Evolutionary conservation across 1,284 basidiomycete species (phyloP).

Genomic region (Pseudozyma thailandica): DNA sequence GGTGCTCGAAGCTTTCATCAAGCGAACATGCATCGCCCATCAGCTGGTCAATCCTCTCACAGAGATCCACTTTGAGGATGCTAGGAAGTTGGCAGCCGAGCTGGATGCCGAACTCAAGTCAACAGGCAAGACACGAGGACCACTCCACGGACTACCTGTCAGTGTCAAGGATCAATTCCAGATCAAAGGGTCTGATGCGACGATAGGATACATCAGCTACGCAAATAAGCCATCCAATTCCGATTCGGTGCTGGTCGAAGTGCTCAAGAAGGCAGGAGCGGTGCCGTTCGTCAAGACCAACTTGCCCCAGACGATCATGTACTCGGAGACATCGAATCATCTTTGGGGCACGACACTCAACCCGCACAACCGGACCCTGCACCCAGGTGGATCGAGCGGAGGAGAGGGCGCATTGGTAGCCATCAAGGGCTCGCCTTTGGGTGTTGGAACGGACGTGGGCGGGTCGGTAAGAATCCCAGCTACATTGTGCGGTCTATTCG

Average conservation of each 20-base stretch:
- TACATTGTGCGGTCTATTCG: slow-evolving; percentile 76
- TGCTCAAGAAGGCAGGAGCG: slow-evolving; percentile 74
- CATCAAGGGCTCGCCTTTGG: slow-evolving; percentile 72
- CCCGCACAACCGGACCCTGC: slow-evolving; percentile 72
- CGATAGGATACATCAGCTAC: slow-evolving; percentile 76
- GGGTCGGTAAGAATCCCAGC: slow-evolving; percentile 77
- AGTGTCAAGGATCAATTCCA: slow-evolving; percentile 77
- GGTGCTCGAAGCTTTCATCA: slow-evolving; percentile 80
- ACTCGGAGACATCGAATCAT: slow-evolving; percentile 70
- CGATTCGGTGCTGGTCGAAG: slow-evolving; percentile 39
- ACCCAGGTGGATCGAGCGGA: slow-evolving; percentile 74
- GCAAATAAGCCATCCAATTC: slow-evolving; percentile 31
- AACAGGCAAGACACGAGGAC: slow-evolving; percentile 73
- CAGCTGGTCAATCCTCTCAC: slow-evolving; percentile 75
- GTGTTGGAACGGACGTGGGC: slow-evolving; percentile 78
- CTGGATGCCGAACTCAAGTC: slow-evolving; percentile 72
- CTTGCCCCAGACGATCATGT: slow-evolving; percentile 53
- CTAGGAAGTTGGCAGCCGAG: slow-evolving; percentile 73
- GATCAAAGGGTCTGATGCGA: slow-evolving; percentile 74
- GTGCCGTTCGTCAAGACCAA: slow-evolving; percentile 79
- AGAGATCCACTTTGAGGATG: slow-evolving; percentile 76
- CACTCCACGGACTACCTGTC: slow-evolving; percentile 76
- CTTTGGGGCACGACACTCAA: slow-evolving; percentile 79
- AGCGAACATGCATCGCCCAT: slow-evolving; percentile 82
- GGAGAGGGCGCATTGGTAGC: slow-evolving; percentile 76